Evolutionary conservation across 208 protist genomes (phyloP), one percentile per base, ranked within the genome.

Genomic region (Herpetomonas samuelpessoai): DNA sequence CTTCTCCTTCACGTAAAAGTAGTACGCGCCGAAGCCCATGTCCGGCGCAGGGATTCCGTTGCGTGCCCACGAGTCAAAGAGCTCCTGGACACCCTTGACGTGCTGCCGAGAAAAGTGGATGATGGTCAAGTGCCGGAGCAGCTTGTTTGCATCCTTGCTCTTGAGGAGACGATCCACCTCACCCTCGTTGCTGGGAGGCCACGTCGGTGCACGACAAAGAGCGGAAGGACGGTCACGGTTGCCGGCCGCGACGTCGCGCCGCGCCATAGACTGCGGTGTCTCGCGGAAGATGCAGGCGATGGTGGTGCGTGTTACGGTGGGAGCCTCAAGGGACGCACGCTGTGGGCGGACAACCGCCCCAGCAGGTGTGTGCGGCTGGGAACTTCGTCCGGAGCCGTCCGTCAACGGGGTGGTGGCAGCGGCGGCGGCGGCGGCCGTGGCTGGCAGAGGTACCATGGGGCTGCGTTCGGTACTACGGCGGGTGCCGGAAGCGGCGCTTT

Each of bases 1-100:
- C 58, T 77, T 82, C 60, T 83, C 76, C 67, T 86, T 80, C 12
- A 82, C 77, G 63, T 91, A 91, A 53, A 63, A 81, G 68, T 91
- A 91, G 72, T 91, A 91, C 18, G 78, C 70, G 10, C 77, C 84
- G 64, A 91, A 91, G 47, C 66, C 66, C 55, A 85, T 70, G 60
- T 86, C 84, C 24, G 75, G 77, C 7, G 84, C 74, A 0, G 71
- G 71, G 45, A 87, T 92, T 57, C 78, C 74, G 51, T 87, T 83
- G 53, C 66, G 60, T 2, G 64, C 70, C 79, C 81, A 88, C 38
- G 72, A 79, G 26, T 86, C 65, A 56, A 92, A 82, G 12, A 91
- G 62, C 26, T 80, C 62, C 55, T 74, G 62, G 45, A 92, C 69
- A 24, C 74, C 77, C 12, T 55, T 61, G 4, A 78, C 56, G 57